Conservation (phyloP, 2,329 filamentous ascomycete genomes). For the Diplodia corticola region DNA sequence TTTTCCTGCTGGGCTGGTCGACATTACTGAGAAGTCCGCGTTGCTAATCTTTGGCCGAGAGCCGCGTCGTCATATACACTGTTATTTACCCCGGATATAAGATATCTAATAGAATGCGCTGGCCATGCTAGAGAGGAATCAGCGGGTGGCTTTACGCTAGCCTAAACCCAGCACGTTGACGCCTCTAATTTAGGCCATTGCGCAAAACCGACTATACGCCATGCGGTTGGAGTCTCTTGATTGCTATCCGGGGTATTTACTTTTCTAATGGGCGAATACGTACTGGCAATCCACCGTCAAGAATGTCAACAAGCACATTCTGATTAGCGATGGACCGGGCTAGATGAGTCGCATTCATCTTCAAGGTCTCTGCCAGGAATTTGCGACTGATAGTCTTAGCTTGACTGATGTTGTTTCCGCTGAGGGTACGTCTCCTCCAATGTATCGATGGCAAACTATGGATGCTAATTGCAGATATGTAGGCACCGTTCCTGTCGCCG, state of each 20-base stretch:
- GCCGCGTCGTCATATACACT: background rate
- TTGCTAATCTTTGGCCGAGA: background rate
- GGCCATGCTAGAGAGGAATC: background rate
- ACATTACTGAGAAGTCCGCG: too few species aligned
- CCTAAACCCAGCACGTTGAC: background rate
- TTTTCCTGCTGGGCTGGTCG: background rate
- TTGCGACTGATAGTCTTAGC: constrained; percentile 43
- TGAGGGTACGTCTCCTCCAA: background rate
- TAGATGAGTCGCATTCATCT: constrained; percentile 43
- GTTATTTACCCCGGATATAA: background rate
- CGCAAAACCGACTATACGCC: background rate
- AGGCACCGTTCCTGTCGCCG: constrained; percentile 49
- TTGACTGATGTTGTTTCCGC: constrained; percentile 44
- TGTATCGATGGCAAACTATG: background rate
- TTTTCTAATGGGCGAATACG: constrained; percentile 57
- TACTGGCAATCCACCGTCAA: constrained; percentile 56
- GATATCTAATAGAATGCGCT: background rate
- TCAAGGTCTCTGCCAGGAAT: constrained; percentile 40
- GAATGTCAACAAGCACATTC: constrained; percentile 51
- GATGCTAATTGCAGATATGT: constrained; percentile 27
- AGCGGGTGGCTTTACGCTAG: background rate
- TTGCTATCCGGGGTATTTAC: background rate
- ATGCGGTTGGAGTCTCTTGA: background rate
- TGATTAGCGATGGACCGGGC: constrained; percentile 51
- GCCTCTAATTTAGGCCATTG: background rate